A percentile compares a stretch with the other conserved stretches of the same genome.
These are phyloP conservation scores for Paecilomyces sp. DNA, from an alignment of 2,329 filamentous ascomycete genomes.

Conservation along the genomic window DNA sequence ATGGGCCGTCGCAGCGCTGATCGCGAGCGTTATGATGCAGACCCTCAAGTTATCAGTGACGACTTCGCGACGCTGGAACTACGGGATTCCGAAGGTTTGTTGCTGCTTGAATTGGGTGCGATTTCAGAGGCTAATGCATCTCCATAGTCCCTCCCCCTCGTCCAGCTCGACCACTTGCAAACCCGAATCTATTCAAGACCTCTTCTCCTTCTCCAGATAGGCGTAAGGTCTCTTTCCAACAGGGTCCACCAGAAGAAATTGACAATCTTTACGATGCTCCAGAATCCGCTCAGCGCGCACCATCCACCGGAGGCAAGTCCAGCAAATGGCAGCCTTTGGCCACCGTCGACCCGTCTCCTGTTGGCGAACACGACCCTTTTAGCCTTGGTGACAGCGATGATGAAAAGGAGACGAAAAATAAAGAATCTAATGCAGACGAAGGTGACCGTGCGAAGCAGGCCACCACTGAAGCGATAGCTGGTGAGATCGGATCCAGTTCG, in stretches of 20 bases:
- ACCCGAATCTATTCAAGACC: conserved; percentile 74
- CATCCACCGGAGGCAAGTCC: conserved; percentile 51
- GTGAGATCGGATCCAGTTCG: conserved; percentile 25
- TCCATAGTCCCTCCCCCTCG: conserved; percentile 46
- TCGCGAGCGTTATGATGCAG: conserved; percentile 87
- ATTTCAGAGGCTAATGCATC: neutral
- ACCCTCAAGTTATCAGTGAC: conserved; percentile 81
- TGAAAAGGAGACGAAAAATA: conserved; percentile 70
- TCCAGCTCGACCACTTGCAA: conserved; percentile 60
- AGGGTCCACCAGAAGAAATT: conserved; percentile 70
- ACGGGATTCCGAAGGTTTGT: conserved; percentile 52
- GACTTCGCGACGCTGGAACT: conserved; percentile 69
- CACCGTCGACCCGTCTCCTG: conserved; percentile 73
- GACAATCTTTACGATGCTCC: conserved; percentile 63
- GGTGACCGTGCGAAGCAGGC: conserved; percentile 59
- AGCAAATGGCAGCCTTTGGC: conserved; percentile 98
- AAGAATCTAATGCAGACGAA: conserved; percentile 49
- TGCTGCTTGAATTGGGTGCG: neutral
- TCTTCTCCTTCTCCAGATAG: conserved; percentile 48
- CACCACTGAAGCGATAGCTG: conserved; percentile 43
- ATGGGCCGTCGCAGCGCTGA: conserved; percentile 69
- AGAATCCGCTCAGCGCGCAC: conserved; percentile 47
- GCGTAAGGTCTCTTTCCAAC: conserved; percentile 52
- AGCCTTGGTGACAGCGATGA: conserved; percentile 94
- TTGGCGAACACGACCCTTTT: conserved; percentile 90